These are phyloP conservation scores for Sphagnum tenellum DNA, from an alignment of 225 moss, liverwort and hornwort genomes.

Conservation along the genomic window DNA sequence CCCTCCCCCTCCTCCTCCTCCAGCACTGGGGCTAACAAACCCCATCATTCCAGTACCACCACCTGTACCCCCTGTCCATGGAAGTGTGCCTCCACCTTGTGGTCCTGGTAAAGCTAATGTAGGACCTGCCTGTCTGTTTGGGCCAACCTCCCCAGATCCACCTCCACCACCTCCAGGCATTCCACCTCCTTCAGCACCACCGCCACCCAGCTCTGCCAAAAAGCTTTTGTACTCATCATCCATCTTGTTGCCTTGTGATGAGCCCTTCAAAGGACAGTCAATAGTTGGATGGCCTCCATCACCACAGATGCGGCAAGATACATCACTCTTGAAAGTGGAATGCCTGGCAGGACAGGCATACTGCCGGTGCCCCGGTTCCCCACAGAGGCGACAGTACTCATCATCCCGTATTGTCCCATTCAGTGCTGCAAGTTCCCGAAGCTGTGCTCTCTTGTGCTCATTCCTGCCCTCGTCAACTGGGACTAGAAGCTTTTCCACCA, in stretches of 20 bases:
- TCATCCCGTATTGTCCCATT: slow-evolving; percentile 97
- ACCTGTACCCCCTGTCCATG: slow-evolving; percentile 66
- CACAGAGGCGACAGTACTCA: slow-evolving; percentile 95
- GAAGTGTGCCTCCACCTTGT: slow-evolving; percentile 54
- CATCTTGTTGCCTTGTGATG: slow-evolving; percentile 98
- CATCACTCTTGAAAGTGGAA: slow-evolving; percentile 97
- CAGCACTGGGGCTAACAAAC: slow-evolving; percentile 39
- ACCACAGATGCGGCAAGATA: slow-evolving; percentile 92
- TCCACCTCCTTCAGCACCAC: no score
- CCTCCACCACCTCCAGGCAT: slow-evolving; percentile 14
- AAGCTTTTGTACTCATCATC: no score
- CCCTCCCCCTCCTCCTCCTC: slow-evolving; percentile 46
- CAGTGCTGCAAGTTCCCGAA: slow-evolving; percentile 88
- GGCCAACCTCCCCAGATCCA: slow-evolving; percentile 69
- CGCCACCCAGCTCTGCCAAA: no score
- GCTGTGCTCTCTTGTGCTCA: slow-evolving; percentile 91
- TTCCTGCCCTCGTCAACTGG: slow-evolving; percentile 96
- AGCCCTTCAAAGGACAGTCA: slow-evolving; percentile 94
- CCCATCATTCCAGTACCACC: slow-evolving; percentile 39
- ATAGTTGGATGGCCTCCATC: slow-evolving; percentile 99
- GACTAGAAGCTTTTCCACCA: slow-evolving; percentile 93
- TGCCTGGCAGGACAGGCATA: slow-evolving; percentile 95
- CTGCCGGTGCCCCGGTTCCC: slow-evolving; percentile 95
- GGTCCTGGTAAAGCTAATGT: slow-evolving; percentile 80
- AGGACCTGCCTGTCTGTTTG: slow-evolving; percentile 54